Base-by-base conservation (phyloP, 2,329 filamentous ascomycete genomes). In the Gyromitra esculenta region DNA sequence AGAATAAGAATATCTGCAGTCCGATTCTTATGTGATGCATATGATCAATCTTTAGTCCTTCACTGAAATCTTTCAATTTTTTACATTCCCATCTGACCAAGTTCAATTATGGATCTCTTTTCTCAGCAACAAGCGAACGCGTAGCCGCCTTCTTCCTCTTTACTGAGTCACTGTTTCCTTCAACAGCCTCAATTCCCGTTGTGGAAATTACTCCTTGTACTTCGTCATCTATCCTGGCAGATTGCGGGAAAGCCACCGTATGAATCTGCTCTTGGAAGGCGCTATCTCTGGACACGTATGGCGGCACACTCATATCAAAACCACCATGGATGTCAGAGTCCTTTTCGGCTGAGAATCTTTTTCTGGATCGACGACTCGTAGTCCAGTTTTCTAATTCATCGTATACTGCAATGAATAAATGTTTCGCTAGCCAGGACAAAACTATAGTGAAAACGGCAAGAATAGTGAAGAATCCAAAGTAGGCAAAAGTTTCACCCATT, bases 401-500 rank as follows among this genome's bases (percentile, higher is more conserved):
- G 9, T 71, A 63, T 8, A 75, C 37, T 1, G 48, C 59, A 11
- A 70, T 13, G 15, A 64, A 65, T 31, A 75, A 15, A 41, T 70
- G 50, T 13, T 63, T 71, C n/a, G 35, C 25, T 0, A 75, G 37
- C 37, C 66, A 70, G 8, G 59, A 64, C 9, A 70, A 41, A 8
- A 60, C 18, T 15, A 75, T 50, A 0, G 72, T 50, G 18, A 70
- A 75, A n/a, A 64, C 48, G 13, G 50, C 21, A 31, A 75, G 37
- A 31, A 75, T 39, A 8, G 72, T 71, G 41, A 75, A 70, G 52
- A 75, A 75, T 11, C 72, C 72, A 52, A 70, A 70, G 41, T 59
- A 75, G 21, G 72, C 72, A 65, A 75, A 64, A 7, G 57, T 65
- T 9, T 75, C 59, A 11, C 48, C 50, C 59, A 70, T 65, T 15